These are phyloP conservation scores for Barnettozyma wickerhamii DNA, from an alignment of 805 yeast species.

Conservation along the genomic window DNA sequence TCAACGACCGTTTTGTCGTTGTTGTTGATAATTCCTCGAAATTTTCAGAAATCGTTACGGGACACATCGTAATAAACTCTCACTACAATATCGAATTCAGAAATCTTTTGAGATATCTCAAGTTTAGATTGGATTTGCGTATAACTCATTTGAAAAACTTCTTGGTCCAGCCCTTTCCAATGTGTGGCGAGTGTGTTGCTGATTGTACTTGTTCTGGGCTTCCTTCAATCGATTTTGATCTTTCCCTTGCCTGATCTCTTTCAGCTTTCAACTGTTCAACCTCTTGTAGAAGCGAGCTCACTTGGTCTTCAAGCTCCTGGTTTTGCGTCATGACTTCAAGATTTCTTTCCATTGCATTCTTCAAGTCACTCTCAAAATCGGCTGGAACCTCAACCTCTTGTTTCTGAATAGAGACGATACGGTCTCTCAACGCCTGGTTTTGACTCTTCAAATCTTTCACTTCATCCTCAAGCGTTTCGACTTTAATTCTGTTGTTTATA, in stretches of 20 bases:
- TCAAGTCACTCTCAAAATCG: constrained; percentile 46
- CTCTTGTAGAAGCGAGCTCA: constrained; percentile 39
- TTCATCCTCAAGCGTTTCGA: constrained; percentile 75
- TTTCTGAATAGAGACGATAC: constrained; percentile 26
- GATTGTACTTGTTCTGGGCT: background rate
- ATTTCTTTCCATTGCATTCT: constrained; percentile 56
- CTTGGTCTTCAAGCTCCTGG: constrained; percentile 49
- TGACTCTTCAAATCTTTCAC: constrained; percentile 53
- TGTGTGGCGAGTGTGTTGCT: background rate
- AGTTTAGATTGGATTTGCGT: too few species aligned
- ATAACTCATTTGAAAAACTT: constrained; percentile 18
- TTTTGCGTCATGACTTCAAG: constrained; percentile 64
- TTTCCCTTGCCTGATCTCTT: background rate
- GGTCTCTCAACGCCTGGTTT: constrained; percentile 42
- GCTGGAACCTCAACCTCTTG: constrained; percentile 35
- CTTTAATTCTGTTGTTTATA: constrained; percentile 70
- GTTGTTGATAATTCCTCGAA: too few species aligned
- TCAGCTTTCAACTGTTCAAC: constrained; percentile 31
- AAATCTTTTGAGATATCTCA: background rate
- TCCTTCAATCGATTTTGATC: constrained; percentile 2
- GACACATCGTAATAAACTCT: constrained; percentile 9
- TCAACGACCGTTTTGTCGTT: background rate
- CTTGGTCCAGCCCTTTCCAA: constrained; percentile 19
- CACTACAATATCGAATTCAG: background rate
- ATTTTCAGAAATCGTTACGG: constrained; percentile 3